Evolutionary conservation across 2,329 filamentous ascomycete genomes (phyloP), one percentile per base, ranked within the genome.

Genomic region (Saccharata proteae): DNA sequence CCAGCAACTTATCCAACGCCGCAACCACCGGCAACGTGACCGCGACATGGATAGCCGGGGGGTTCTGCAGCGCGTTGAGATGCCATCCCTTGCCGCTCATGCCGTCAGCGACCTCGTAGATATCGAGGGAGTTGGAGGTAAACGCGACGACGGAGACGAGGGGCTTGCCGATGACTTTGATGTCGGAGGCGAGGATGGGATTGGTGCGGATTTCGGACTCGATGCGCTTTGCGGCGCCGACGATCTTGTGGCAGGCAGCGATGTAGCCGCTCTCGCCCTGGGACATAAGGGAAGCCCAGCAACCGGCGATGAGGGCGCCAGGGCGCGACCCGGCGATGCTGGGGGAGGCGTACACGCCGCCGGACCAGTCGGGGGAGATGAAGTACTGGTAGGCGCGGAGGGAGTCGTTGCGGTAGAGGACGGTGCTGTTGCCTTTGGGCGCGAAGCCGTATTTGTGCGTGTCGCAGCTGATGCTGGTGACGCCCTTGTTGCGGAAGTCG

Each of bases 381-480:
- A 93, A 98, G 67, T 98, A 98, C 59, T 98, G 90, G 58, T 93
- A 88, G 35, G 75, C 74, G 44, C 90, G 76, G 42, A 92, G 71
- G 27, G 71, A 62, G 19, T 77, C 70, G 26, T 75, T 80, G 45
- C 90, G 83, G 68, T 98, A 98, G 24, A 98, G 69, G 10, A 93
- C 69, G 2, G 85, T 90, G 31, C 80, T 90, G 68, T 93, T 98
- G 43, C 90, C 90, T 64, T 98, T 98, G 32, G 90, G 90, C 1
- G 90, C 90, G 52, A 98, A 98, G 21, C 90, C 90, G 54, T 98
- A 98, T 58, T 98, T 98, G 70, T 98, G 90, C 3, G 90, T 98
- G 55, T 98, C 90, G 55, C 86, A 92, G 43, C 77, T 85, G 56
- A 98, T 96, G 55, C 80, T 88, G 3, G 88, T 94, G 21, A 98